A percentile compares a stretch with the other conserved stretches of the same genome.
Evolutionary conservation across 75 land plant genomes (phyloP).

Genomic region (Pinus albicaulis): DNA sequence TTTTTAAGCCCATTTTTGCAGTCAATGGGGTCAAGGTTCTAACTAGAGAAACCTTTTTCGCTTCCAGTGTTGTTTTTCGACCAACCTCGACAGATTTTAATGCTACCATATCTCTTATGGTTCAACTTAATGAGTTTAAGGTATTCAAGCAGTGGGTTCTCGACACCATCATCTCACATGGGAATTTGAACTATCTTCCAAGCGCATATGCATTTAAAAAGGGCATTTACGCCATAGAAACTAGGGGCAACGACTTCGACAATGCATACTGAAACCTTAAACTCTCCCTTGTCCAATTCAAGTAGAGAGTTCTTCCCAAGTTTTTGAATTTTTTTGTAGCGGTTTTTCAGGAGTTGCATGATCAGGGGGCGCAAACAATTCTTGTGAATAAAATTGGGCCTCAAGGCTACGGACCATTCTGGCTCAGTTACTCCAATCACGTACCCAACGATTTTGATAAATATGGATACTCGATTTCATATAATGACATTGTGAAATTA

Average conservation of each 20-base stretch:
- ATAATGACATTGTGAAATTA: constrained; percentile 54
- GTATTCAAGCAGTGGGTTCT: too few species aligned
- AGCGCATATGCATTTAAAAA: not conserved
- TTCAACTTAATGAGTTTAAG: too few species aligned
- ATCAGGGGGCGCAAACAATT: constrained; percentile 51
- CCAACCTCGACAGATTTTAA: too few species aligned
- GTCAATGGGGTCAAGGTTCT: too few species aligned
- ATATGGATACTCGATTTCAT: constrained; percentile 56
- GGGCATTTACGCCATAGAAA: constrained; percentile 18
- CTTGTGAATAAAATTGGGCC: constrained; percentile 66
- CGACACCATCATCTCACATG: too few species aligned
- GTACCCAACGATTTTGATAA: constrained; percentile 48
- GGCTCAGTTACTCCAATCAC: constrained; percentile 35
- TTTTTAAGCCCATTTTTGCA: too few species aligned
- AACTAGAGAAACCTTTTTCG: too few species aligned
- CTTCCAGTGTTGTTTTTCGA: too few species aligned
- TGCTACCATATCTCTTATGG: too few species aligned
- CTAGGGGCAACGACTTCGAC: constrained; percentile 24
- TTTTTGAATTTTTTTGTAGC: not conserved
- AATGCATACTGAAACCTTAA: constrained; percentile 3
- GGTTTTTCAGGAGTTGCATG: constrained; percentile 27
- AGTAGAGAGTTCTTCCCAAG: not conserved
- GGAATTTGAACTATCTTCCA: not conserved
- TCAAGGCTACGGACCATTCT: constrained; percentile 59
- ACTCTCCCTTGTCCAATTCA: not conserved